A percentile compares a stretch with the other conserved stretches of the same genome.
These are phyloP conservation scores for Grosmannia huntii DNA, from an alignment of 2,329 filamentous ascomycete species.

Conservation along the genomic window DNA sequence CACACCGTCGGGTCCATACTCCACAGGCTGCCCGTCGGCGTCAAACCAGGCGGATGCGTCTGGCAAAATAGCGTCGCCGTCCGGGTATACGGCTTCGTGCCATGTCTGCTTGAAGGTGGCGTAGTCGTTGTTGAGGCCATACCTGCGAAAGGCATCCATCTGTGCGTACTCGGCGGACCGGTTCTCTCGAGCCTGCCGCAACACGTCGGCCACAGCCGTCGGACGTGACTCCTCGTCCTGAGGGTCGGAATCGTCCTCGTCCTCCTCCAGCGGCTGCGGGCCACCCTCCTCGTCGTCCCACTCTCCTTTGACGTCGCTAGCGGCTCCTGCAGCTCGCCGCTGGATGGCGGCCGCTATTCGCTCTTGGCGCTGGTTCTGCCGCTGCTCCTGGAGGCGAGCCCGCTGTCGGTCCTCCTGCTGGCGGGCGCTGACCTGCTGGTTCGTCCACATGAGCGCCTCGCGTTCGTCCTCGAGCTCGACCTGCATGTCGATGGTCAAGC, in stretches of 20 bases:
- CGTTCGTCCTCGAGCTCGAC: constrained; percentile 37
- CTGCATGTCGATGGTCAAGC: constrained; percentile 35
- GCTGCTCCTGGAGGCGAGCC: neutral
- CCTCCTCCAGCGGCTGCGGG: constrained; percentile 9
- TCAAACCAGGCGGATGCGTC: constrained; percentile 43
- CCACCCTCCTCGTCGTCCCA: constrained; percentile 2
- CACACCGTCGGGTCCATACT: constrained; percentile 14
- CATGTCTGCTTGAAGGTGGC: constrained; percentile 44
- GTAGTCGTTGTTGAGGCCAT: constrained; percentile 46
- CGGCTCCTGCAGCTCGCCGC: constrained; percentile 7
- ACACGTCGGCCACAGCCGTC: constrained; percentile 19
- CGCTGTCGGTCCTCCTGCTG: constrained; percentile 11
- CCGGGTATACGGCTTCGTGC: constrained; percentile 38
- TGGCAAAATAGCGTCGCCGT: constrained; percentile 36
- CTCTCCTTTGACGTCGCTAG: constrained; percentile 7
- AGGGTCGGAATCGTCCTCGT: constrained; percentile 11
- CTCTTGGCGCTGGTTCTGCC: neutral
- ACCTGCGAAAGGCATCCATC: constrained; percentile 31
- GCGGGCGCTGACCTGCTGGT: constrained; percentile 18
- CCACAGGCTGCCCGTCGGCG: constrained; percentile 25
- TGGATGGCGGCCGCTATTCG: neutral
- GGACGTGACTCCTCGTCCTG: constrained; percentile 5
- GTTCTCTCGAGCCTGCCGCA: constrained; percentile 22
- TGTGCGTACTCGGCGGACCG: constrained; percentile 29
- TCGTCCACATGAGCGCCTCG: constrained; percentile 22